phyloP scores from a whole-genome alignment of 345 rosid species.

The Rhizophora mangle region DNA sequence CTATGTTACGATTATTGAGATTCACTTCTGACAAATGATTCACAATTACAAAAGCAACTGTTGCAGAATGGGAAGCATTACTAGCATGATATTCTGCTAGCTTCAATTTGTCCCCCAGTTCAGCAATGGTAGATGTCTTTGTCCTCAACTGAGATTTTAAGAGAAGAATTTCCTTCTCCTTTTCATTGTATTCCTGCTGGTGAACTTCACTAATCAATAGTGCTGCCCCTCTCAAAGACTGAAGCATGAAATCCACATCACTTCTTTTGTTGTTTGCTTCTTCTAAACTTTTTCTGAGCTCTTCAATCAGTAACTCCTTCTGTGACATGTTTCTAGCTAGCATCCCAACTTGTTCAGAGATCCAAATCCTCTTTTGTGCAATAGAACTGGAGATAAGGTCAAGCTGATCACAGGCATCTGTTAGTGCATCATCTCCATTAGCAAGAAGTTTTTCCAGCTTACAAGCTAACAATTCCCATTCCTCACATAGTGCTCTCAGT shows the following conservation, averaged over 20 bases:
- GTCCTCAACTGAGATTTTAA: conserved; percentile 53
- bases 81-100: conserved; percentile 41
- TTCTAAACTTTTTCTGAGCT: conserved; percentile 76
- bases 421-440: conserved; percentile 62
- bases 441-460: conserved; percentile 73
- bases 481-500: conserved; percentile 49
- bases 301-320: conserved; percentile 72
- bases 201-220: conserved; percentile 80
- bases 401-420: conserved; percentile 66
- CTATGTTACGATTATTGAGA: conserved; percentile 31
- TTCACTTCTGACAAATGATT: conserved; percentile 61
- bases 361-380: conserved; percentile 78
- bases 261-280: conserved; percentile 63
- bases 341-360: conserved; percentile 75
- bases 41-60: conserved; percentile 72
- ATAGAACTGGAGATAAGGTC: conserved; percentile 58
- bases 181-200: conserved; percentile 72
- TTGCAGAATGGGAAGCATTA: conserved; percentile 61
- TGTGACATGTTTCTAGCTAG: conserved; percentile 59
- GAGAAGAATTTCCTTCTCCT: conserved; percentile 52
- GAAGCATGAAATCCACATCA: conserved; percentile 77
- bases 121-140: conserved; percentile 39
- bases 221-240: conserved; percentile 83
- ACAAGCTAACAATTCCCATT: conserved; percentile 68
- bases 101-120: conserved; percentile 59